phyloP scores from a whole-genome alignment of 106 monocot species.

The Allium cepa region DNA sequence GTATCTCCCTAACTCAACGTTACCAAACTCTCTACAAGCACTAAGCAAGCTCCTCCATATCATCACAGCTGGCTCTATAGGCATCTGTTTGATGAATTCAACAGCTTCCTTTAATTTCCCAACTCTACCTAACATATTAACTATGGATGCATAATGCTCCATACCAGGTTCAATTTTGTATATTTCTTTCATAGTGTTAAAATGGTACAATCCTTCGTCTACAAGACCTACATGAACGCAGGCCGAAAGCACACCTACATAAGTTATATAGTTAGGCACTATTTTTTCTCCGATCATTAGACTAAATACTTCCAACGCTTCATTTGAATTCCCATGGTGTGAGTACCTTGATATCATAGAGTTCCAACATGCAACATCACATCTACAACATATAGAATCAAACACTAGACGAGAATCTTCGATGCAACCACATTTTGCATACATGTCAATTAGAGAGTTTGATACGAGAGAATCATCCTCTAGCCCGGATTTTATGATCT shows the following conservation, averaged over 20 bases:
- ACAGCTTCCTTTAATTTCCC: slow-evolving; percentile 65
- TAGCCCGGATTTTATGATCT: slow-evolving; percentile 58
- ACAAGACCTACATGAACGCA: slow-evolving; percentile 74
- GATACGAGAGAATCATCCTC: slow-evolving; percentile 50
- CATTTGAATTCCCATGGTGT: slow-evolving; percentile 65
- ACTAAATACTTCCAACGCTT: slow-evolving; percentile 49
- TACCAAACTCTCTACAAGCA: slow-evolving; percentile 48
- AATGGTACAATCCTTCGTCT: slow-evolving; percentile 57
- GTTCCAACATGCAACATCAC: slow-evolving; percentile 79
- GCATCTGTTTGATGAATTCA: slow-evolving; percentile 60
- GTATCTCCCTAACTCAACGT: slow-evolving; percentile 63
- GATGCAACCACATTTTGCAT: slow-evolving; percentile 84
- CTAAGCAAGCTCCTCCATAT: slow-evolving; percentile 76
- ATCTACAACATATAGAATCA: slow-evolving; percentile 4
- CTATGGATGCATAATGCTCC: slow-evolving; percentile 83
- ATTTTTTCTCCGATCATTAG: slow-evolving; percentile 37
- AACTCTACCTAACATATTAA: slow-evolving; percentile 53
- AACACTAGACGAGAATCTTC: slow-evolving; percentile 57
- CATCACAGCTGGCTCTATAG: slow-evolving; percentile 42
- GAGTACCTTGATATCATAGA: slow-evolving; percentile 84
- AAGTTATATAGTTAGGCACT: slow-evolving; percentile 68
- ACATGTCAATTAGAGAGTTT: slow-evolving; percentile 85
- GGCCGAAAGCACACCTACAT: slow-evolving; percentile 73
- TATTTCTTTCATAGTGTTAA: slow-evolving; percentile 48
- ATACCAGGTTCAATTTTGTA: slow-evolving; percentile 61